Percentiles rank a stretch among this genome's conserved stretches.
Evolutionary conservation across 495 filamentous ascomycete genomes (phyloP).

Genomic region (Penicillium roqueforti): DNA sequence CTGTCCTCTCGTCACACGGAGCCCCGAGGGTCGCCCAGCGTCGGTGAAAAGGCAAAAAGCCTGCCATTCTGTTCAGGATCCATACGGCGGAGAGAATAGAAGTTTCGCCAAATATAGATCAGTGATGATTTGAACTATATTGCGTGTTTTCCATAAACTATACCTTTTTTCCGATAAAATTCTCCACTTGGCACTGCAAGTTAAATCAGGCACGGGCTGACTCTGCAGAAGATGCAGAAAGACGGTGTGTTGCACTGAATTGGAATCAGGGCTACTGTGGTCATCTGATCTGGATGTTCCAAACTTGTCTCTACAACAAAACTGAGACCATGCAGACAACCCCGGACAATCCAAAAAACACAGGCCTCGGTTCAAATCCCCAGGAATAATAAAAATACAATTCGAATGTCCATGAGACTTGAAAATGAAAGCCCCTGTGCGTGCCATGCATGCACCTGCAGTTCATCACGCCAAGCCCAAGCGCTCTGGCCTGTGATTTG

Average conservation of each 20-base stretch:
- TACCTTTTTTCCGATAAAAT: neutral
- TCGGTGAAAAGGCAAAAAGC: constrained; percentile 11
- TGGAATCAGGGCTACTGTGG: constrained; percentile 10
- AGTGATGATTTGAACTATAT: neutral
- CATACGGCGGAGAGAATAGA: neutral
- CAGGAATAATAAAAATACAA: constrained; percentile 4
- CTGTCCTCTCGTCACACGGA: constrained; percentile 28
- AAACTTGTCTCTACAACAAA: constrained; percentile 13
- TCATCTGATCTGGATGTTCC: constrained; percentile 20
- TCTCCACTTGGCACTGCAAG: constrained; percentile 12
- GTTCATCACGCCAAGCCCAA: constrained; percentile 25
- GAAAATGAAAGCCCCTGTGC: constrained; percentile 6
- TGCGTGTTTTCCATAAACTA: neutral
- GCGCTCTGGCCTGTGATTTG: constrained; percentile 19
- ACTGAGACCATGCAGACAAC: neutral
- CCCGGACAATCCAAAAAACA: neutral
- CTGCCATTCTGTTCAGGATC: constrained; percentile 3
- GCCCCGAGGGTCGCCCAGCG: neutral
- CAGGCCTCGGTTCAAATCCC: neutral
- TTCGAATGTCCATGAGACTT: constrained; percentile 18
- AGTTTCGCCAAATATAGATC: constrained; percentile 21
- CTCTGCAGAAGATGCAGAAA: neutral
- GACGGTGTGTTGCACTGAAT: constrained; percentile 2
- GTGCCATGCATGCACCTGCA: constrained; percentile 24
- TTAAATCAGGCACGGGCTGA: neutral